A percentile compares a stretch with the other conserved stretches of the same genome.
phyloP scores from a whole-genome alignment of 2,329 filamentous ascomycete genomes.

The Metarhizium robertsii region DNA sequence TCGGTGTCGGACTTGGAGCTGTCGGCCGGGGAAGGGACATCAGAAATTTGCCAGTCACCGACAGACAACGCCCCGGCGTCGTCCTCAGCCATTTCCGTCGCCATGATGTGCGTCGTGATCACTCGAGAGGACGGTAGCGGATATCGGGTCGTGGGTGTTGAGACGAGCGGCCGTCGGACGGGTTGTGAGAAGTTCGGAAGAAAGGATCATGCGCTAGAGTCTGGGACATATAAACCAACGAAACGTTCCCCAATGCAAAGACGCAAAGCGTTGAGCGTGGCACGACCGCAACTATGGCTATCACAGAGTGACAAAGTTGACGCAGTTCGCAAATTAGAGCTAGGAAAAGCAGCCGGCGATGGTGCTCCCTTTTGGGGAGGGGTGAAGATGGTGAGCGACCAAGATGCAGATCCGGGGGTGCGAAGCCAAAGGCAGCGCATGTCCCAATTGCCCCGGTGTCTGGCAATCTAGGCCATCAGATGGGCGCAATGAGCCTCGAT shows the following conservation, averaged over 20 bases:
- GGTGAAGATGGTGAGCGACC: slow-evolving; percentile 1
- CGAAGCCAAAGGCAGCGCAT: slow-evolving; percentile 26
- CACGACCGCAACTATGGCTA: neutral
- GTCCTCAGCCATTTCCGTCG: slow-evolving; percentile 34
- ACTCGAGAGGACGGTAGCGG: neutral
- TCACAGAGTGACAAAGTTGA: neutral
- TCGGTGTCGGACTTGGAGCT: slow-evolving; percentile 34
- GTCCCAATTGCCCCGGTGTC: slow-evolving; percentile 28
- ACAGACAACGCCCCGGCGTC: slow-evolving; percentile 27
- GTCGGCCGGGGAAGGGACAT: slow-evolving; percentile 30
- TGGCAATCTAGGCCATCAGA: slow-evolving; percentile 26
- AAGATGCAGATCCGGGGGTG: slow-evolving; percentile 18
- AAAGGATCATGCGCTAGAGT: slow-evolving; percentile 8
- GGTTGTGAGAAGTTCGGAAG: neutral
- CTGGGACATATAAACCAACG: neutral
- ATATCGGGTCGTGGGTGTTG: neutral
- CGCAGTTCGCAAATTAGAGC: neutral
- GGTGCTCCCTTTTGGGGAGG: neutral
- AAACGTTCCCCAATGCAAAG: neutral
- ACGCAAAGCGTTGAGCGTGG: neutral
- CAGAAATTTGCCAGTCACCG: slow-evolving; percentile 26
- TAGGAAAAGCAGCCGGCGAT: neutral
- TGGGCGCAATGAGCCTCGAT: slow-evolving; percentile 13
- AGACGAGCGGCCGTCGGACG: slow-evolving; percentile 5
- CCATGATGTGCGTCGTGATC: slow-evolving; percentile 15